Evolutionary conservation across 2,329 filamentous ascomycete species (phyloP).

Genomic region (Diaporthe destruens): DNA sequence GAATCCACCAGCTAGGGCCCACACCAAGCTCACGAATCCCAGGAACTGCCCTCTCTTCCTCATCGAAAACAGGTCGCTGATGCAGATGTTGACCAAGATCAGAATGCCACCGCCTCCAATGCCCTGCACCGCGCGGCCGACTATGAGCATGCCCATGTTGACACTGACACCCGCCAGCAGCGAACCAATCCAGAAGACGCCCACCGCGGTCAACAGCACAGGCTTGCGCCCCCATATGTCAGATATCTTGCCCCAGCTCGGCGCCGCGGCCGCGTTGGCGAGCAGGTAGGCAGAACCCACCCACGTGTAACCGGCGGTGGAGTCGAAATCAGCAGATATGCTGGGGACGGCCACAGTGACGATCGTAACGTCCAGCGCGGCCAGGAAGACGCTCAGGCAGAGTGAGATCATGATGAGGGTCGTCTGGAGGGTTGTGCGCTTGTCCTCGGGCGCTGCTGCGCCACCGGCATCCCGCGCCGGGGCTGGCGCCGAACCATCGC

Average conservation of each 20-base stretch:
- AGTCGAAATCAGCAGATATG: slow-evolving; percentile 69
- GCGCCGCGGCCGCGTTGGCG: slow-evolving; percentile 74
- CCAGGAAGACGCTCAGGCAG: slow-evolving; percentile 57
- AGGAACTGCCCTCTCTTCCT: slow-evolving; percentile 48
- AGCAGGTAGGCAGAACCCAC: slow-evolving; percentile 81
- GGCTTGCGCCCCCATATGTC: slow-evolving; percentile 71
- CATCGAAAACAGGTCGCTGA: slow-evolving; percentile 67
- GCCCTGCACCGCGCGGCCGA: slow-evolving; percentile 63
- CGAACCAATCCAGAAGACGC: slow-evolving; percentile 65
- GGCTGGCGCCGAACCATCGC: background rate
- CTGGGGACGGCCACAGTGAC: slow-evolving; percentile 72
- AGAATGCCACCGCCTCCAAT: slow-evolving; percentile 65
- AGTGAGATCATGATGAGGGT: slow-evolving; percentile 55
- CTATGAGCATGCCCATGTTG: slow-evolving; percentile 62
- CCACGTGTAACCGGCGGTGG: slow-evolving; percentile 79
- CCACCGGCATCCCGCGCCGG: background rate
- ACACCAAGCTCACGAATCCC: slow-evolving; percentile 71
- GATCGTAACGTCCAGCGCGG: slow-evolving; percentile 67
- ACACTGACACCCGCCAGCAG: slow-evolving; percentile 61
- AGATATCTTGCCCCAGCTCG: slow-evolving; percentile 76
- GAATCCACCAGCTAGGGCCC: slow-evolving; percentile 75
- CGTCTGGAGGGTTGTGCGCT: slow-evolving; percentile 49
- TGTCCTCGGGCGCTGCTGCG: slow-evolving; percentile 46
- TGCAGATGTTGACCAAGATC: slow-evolving; percentile 66
- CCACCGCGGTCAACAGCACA: slow-evolving; percentile 61